Conservation (phyloP, 225 moss, liverwort and hornwort species). For the Pseudisothecium myosuroides region DNA sequence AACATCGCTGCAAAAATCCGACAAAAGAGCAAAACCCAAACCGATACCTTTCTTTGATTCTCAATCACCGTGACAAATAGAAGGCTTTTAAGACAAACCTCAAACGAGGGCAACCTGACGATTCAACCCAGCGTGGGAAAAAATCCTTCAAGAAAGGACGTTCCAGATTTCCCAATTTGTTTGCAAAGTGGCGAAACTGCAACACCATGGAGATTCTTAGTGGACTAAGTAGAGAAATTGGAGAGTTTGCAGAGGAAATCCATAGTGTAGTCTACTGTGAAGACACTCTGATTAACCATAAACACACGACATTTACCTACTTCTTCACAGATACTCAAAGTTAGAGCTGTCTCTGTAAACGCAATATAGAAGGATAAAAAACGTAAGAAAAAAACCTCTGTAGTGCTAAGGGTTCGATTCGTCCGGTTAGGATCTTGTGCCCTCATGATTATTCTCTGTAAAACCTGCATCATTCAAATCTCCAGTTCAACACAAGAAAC, state of each 20-base stretch:
- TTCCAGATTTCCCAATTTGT: constrained; percentile 95
- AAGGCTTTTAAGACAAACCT: constrained; percentile 42
- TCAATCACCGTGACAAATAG: neutral
- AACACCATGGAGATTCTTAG: constrained; percentile 3
- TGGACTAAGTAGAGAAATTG: neutral
- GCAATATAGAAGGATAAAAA: neutral
- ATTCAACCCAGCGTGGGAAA: constrained; percentile 99
- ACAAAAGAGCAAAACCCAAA: neutral
- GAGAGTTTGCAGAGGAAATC: neutral
- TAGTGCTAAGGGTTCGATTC: constrained; percentile 77
- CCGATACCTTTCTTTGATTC: neutral
- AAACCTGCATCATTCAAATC: constrained; percentile 46
- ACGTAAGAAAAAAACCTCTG: constrained; percentile 49
- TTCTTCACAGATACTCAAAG: neutral
- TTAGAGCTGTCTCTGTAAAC: neutral
- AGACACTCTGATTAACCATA: neutral
- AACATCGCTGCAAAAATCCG: neutral
- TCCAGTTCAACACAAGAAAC: constrained; percentile 3
- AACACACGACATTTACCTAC: neutral
- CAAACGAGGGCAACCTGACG: constrained; percentile 93
- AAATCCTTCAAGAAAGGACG: constrained; percentile 97
- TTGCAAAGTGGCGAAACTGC: constrained; percentile 99
- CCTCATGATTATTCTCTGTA: constrained; percentile 87
- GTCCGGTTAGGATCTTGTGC: constrained; percentile 78
- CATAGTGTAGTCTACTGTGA: neutral